phyloP scores from a whole-genome alignment of 2,329 filamentous ascomycete species.

The Grosmannia clavigera region DNA sequence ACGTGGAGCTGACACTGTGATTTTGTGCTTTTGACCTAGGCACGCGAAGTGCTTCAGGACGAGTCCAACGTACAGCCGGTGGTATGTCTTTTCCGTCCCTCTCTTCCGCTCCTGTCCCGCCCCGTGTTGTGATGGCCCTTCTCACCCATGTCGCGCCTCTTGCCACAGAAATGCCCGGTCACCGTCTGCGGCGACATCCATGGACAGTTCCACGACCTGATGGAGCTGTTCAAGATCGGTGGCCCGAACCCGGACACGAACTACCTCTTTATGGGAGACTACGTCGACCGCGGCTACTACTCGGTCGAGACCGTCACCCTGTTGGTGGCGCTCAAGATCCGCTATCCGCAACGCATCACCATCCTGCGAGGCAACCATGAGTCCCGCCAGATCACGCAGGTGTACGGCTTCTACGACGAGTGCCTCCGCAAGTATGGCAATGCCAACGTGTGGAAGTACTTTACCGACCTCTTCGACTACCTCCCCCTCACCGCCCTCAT shows the following conservation, averaged over 20 bases:
- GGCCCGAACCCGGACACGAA: conserved; percentile 97
- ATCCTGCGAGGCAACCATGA: conserved; percentile 98
- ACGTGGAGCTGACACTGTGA: not conserved
- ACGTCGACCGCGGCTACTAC: conserved; percentile 97
- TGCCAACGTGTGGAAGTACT: conserved; percentile 98
- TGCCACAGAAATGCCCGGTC: conserved; percentile 79
- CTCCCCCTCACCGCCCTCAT: conserved; percentile 93
- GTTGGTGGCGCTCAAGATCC: conserved; percentile 91
- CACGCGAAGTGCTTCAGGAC: conserved; percentile 89
- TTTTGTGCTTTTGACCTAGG: conserved; percentile 35
- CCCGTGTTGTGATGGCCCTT: too few species aligned
- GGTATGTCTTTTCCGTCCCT: conserved; percentile 41
- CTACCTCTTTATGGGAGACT: conserved; percentile 99
- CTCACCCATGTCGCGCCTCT: not conserved
- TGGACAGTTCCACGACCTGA: conserved; percentile 96
- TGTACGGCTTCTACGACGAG: conserved; percentile 99
- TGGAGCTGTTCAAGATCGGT: conserved; percentile 99
- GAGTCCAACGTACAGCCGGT: conserved; percentile 99
- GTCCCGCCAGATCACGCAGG: conserved; percentile 96
- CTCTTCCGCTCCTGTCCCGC: not conserved
- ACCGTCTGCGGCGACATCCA: conserved; percentile 99
- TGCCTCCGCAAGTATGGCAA: conserved; percentile 98
- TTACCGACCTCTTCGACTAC: conserved; percentile 97
- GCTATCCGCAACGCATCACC: conserved; percentile 95
- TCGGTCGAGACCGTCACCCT: conserved; percentile 96